Evolutionary conservation across 2,329 filamentous ascomycete genomes (phyloP).

Genomic region (Malbranchea cinnamomea): DNA sequence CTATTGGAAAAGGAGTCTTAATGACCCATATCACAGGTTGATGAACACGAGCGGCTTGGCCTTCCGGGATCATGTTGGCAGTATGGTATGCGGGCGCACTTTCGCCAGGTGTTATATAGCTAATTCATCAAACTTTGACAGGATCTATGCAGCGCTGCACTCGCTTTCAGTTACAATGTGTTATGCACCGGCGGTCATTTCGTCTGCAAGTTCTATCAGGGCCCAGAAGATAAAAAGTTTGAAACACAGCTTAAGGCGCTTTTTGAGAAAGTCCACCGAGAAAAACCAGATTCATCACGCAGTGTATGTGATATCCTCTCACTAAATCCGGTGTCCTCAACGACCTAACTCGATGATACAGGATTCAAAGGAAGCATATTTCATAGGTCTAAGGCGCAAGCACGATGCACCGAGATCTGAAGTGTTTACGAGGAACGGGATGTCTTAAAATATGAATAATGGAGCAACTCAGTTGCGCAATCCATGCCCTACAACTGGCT

Average conservation of each 20-base stretch:
- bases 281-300: constrained; percentile 85
- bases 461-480: no score
- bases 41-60: constrained; percentile 91
- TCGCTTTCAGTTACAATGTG: constrained; percentile 74
- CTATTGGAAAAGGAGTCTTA: constrained; percentile 76
- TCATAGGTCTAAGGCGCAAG: constrained; percentile 64
- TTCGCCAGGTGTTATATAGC: constrained; percentile 1
- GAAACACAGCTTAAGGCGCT: constrained; percentile 60
- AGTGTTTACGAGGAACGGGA: no score
- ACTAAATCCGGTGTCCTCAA: constrained; percentile 5
- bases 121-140: constrained; percentile 30
- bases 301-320: constrained; percentile 43
- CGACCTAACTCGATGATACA: constrained; percentile 22
- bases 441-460: no score
- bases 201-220: constrained; percentile 96
- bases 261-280: constrained; percentile 66
- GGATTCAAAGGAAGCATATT: constrained; percentile 77
- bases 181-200: constrained; percentile 74
- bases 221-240: constrained; percentile 65
- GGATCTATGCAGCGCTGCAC: constrained; percentile 79
- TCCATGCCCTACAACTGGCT: no score
- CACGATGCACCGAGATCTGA: constrained; percentile 31
- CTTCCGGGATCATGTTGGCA: constrained; percentile 79
- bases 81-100: constrained; percentile 55
- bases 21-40: constrained; percentile 94